Evolutionary conservation across 106 monocot genomes (phyloP).

Genomic region (Gastrodia elata): DNA sequence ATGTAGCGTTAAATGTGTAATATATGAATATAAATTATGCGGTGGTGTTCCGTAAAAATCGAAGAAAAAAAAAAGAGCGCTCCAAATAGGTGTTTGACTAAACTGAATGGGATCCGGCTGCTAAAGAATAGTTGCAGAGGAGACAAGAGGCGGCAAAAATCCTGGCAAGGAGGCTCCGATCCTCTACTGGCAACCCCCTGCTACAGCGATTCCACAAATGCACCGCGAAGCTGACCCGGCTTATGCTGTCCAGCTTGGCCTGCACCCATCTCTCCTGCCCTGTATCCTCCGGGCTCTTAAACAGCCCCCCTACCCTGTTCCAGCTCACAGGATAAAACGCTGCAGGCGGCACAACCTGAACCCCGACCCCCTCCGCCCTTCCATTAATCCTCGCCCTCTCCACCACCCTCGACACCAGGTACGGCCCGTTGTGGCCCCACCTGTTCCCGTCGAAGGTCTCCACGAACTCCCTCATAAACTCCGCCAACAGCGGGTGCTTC

Average conservation of each 20-base stretch:
- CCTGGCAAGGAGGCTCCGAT: constrained; percentile 51
- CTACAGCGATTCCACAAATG: constrained; percentile 82
- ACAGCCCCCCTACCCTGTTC: constrained; percentile 38
- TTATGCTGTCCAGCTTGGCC: constrained; percentile 30
- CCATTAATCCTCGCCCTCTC: constrained; percentile 24
- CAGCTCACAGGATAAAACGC: constrained; percentile 79
- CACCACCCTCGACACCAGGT: constrained; percentile 64
- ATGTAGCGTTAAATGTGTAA: too few species aligned
- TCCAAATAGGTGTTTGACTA: too few species aligned
- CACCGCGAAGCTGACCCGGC: constrained; percentile 40
- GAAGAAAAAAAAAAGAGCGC: too few species aligned
- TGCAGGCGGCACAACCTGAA: constrained; percentile 38
- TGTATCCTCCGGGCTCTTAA: constrained; percentile 24
- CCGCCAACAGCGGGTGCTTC: constrained; percentile 45
- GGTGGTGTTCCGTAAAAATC: too few species aligned
- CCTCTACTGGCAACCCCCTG: constrained; percentile 29
- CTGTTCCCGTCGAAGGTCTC: constrained; percentile 65
- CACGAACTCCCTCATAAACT: constrained; percentile 71
- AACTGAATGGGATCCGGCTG: too few species aligned
- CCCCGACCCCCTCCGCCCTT: constrained; percentile 16
- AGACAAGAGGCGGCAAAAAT: constrained; percentile 39
- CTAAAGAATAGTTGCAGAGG: constrained; percentile 40
- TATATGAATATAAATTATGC: too few species aligned
- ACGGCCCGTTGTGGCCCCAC: constrained; percentile 87
- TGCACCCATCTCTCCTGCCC: constrained; percentile 27